Evolutionary conservation across 345 rosid species (phyloP).

Genomic region (Chamaenerion angustifolium): DNA sequence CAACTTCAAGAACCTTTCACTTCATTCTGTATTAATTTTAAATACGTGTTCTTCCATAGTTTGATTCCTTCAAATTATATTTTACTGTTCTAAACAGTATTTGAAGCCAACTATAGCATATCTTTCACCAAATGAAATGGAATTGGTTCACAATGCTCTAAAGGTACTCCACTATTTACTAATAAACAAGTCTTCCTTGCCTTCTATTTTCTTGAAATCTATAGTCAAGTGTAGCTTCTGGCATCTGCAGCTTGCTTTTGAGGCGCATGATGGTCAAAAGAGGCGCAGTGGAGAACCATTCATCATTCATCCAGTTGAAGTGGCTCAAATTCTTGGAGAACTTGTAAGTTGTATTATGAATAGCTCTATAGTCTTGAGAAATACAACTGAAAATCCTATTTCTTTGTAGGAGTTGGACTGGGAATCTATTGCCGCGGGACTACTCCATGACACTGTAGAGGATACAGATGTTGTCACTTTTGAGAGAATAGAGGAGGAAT

Average conservation of each 20-base stretch:
- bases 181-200: neutral
- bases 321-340: conserved; percentile 93
- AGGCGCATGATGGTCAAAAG: conserved; percentile 94
- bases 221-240: conserved; percentile 16
- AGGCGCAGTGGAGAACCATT: conserved; percentile 98
- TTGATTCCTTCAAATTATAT: neutral
- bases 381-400: conserved; percentile 12
- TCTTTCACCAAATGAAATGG: conserved; percentile 70
- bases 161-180: conserved; percentile 29
- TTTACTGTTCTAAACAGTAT: conserved; percentile 27
- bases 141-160: conserved; percentile 67
- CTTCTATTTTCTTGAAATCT: conserved; percentile 1
- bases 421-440: conserved; percentile 96
- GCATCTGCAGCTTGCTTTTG: conserved; percentile 71
- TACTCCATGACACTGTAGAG: conserved; percentile 95
- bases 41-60: neutral
- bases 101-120: conserved; percentile 61
- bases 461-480: conserved; percentile 88
- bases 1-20: conserved; percentile 1
- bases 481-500: conserved; percentile 82
- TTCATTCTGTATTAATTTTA: neutral
- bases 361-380: conserved; percentile 2
- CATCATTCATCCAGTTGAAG: conserved; percentile 96
- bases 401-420: conserved; percentile 80
- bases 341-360: conserved; percentile 45